Evolutionary conservation across 306 rosid genomes (phyloP), one percentile per base, ranked within the genome.

Genomic region (Acacia confusa): DNA sequence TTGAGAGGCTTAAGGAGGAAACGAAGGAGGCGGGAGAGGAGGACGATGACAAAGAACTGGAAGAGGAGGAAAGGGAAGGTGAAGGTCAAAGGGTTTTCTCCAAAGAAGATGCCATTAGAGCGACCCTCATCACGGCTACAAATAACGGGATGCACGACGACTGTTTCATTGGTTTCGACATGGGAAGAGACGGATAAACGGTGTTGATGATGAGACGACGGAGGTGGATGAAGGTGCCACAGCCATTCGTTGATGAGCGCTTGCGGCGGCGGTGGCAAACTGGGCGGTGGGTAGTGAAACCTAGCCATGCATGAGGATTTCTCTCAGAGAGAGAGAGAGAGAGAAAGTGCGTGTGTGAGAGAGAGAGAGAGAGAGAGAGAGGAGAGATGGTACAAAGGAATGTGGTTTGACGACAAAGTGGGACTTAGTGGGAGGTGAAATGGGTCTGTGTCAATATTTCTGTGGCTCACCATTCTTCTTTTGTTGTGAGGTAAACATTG

Each of bases 1-100:
- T 66, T 87, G 74, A 94, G 84, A 75, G 97, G 97, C 86, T 60
- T 90, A 68, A 92, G 94, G 36, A 90, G 55, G 22, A 90, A 30
- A 20, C 92, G 92, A 66, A 88, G 1, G 13, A 74, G 0, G 45
- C 83, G 92, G 20, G 83, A 84, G 74, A 79, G 25, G 28, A 79
- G 0, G 71, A 82, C 22, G 28, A 94, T 57, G 12, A 91, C 45
- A 0, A 61, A 0, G 27, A 91, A 43, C 9, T 92, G 88, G 6
- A 94, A 75, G 72, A 94, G 15, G 13, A 94, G 2, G 1, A 80
- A 7, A 2, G 91, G 25, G 76, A 92, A 91, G 24, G 90, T 34
- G 52, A 67, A 79, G 12, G 38, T 8, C 1, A 90, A 27, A 10
- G 94, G 94, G 30, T 77, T 88, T 17, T 78, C 85, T 17, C 95